These are phyloP conservation scores for Thamnidium elegans DNA, from an alignment of 192 early-diverging fungal genomes.

Conservation along the genomic window DNA sequence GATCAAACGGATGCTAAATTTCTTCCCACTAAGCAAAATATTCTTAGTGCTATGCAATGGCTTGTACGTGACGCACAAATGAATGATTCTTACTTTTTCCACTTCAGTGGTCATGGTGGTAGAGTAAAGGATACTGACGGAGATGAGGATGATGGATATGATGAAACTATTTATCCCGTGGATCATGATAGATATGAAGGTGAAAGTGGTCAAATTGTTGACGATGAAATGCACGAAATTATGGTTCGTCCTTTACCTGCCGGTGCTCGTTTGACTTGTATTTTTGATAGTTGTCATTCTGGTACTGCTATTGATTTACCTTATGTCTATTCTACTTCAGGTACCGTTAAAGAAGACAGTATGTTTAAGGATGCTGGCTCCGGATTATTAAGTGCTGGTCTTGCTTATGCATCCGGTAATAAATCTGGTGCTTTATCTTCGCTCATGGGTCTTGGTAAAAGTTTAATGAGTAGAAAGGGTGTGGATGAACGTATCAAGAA, in stretches of 20 bases:
- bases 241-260: constrained; percentile 65
- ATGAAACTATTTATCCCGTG: constrained; percentile 75
- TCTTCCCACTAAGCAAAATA: constrained; percentile 74
- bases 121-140: constrained; percentile 53
- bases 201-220: constrained; percentile 60
- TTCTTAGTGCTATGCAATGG: constrained; percentile 74
- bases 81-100: constrained; percentile 80
- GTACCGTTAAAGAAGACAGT: constrained; percentile 51
- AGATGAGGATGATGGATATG: constrained; percentile 75
- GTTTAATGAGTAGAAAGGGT: constrained; percentile 35
- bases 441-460: constrained; percentile 47
- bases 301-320: constrained; percentile 80
- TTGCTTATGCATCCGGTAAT: constrained; percentile 52
- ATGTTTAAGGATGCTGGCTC: constrained; percentile 43
- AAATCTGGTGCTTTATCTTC: constrained; percentile 34
- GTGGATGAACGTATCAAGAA: constrained; percentile 22
- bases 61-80: constrained; percentile 69
- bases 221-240: constrained; percentile 73
- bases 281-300: constrained; percentile 85
- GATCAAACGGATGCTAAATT: constrained; percentile 61
- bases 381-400: constrained; percentile 43
- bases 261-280: constrained; percentile 71
- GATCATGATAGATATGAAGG: constrained; percentile 51
- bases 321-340: constrained; percentile 71
- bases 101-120: constrained; percentile 78